Conservation (phyloP, 2,329 filamentous ascomycete species). For the Seiridium cupressi region DNA sequence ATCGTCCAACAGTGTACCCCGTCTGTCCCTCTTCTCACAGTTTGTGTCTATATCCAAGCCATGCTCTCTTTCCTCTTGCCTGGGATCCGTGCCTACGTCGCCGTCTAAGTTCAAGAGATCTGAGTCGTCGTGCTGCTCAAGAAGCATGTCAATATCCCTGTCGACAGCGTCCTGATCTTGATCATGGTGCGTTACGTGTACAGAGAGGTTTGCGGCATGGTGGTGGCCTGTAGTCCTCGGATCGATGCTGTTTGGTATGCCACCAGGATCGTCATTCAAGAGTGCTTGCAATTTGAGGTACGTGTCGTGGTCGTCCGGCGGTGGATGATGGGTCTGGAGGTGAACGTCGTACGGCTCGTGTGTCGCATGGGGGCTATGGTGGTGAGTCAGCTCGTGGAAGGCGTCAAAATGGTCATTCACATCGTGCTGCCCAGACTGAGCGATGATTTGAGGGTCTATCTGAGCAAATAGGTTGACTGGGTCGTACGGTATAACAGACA, state of each 20-base stretch:
- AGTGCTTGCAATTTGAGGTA: slow-evolving; percentile 46
- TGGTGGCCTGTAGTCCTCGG: slow-evolving; percentile 1
- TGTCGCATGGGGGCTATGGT: slow-evolving; percentile 13
- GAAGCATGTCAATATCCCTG: slow-evolving; percentile 28
- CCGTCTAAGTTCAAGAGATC: slow-evolving; percentile 21
- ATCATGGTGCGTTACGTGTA: neutral
- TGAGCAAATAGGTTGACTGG: slow-evolving; percentile 45
- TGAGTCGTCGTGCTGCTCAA: slow-evolving; percentile 21
- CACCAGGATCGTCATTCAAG: slow-evolving; percentile 42
- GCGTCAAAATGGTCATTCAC: slow-evolving; percentile 24
- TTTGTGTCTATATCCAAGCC: neutral
- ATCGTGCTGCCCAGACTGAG: slow-evolving; percentile 32
- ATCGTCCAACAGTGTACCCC: neutral
- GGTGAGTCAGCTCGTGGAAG: slow-evolving; percentile 29
- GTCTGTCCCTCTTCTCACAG: slow-evolving; percentile 5
- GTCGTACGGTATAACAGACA: slow-evolving; percentile 6
- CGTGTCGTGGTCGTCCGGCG: slow-evolving; percentile 38
- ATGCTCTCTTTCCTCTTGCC: slow-evolving; percentile 4
- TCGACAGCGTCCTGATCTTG: slow-evolving; percentile 18
- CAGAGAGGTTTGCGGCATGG: slow-evolving; percentile 13
- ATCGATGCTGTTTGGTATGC: slow-evolving; percentile 10
- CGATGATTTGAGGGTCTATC: slow-evolving; percentile 61
- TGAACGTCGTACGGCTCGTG: slow-evolving; percentile 20
- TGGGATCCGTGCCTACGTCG: neutral
- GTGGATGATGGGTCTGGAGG: slow-evolving; percentile 16